Conservation (phyloP, 2,329 filamentous ascomycete genomes). For the Dactylellina leptospora region DNA sequence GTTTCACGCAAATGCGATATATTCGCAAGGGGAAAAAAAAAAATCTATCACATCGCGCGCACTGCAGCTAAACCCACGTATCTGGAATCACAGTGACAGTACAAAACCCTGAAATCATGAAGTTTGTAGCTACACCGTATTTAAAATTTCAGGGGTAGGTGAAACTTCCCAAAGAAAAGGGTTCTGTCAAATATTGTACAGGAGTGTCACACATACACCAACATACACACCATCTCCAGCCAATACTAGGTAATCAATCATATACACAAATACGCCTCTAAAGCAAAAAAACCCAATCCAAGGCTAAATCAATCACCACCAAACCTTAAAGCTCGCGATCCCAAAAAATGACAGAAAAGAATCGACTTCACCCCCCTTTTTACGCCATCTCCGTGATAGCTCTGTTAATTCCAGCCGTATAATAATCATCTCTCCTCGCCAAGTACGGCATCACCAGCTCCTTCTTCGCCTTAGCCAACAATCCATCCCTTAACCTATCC, state of each 20-base stretch:
- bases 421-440: slow-evolving; percentile 57
- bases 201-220: too few species aligned
- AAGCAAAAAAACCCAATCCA: not conserved
- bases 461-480: slow-evolving; percentile 57
- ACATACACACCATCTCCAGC: too few species aligned
- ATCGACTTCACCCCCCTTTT: too few species aligned
- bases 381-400: slow-evolving; percentile 48
- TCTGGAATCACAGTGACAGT: too few species aligned
- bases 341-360: not conserved
- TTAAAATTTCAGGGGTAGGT: too few species aligned
- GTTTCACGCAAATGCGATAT: not conserved
- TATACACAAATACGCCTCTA: slow-evolving; percentile 22
- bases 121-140: too few species aligned
- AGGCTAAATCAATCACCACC: not conserved
- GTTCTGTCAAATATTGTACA: too few species aligned
- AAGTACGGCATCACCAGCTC: slow-evolving; percentile 56
- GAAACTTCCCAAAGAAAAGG: too few species aligned
- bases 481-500: slow-evolving; percentile 63
- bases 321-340: not conserved
- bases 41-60: not conserved
- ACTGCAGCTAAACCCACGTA: too few species aligned
- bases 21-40: not conserved
- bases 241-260: not conserved
- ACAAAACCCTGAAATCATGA: too few species aligned
- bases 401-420: slow-evolving; percentile 56